Percentiles rank a stretch among this genome's conserved stretches.
phyloP scores from a whole-genome alignment of 345 rosid genomes.

The Rhodamnia argentea region DNA sequence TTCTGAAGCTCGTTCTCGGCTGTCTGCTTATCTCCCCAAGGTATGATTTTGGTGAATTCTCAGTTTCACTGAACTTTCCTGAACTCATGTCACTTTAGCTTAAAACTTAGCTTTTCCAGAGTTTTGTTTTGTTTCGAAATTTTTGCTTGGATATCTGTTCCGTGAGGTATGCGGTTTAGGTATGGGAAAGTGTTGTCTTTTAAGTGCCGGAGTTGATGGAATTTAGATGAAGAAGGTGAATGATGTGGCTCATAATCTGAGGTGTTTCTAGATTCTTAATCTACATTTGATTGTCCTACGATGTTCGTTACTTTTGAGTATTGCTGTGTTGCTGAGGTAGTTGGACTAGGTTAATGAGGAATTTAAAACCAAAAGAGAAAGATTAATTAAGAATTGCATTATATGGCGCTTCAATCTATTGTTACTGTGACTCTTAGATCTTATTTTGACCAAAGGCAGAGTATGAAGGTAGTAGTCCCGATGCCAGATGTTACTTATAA shows the following conservation, averaged over 20 bases:
- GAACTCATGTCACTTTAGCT: not conserved
- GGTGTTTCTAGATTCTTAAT: not conserved
- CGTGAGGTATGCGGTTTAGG: not conserved
- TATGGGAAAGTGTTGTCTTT: not conserved
- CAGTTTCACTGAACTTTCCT: not conserved
- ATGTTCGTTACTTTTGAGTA: not conserved
- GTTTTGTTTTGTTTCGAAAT: not conserved
- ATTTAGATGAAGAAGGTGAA: not conserved
- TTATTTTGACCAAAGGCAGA: not conserved
- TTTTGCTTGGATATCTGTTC: not conserved
- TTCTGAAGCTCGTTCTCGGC: conserved; percentile 47
- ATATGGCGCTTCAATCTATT: not conserved
- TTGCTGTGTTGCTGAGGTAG: not conserved
- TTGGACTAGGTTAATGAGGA: not conserved
- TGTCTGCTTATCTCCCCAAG: conserved; percentile 51
- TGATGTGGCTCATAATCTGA: not conserved
- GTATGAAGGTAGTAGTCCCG: not conserved
- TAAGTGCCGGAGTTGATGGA: not conserved
- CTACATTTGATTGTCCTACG: not conserved
- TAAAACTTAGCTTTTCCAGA: not conserved
- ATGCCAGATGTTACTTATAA: not conserved
- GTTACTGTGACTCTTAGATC: not conserved
- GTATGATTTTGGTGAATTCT: conserved; percentile 12
- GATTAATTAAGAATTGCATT: not conserved
- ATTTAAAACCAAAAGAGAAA: not conserved